Evolutionary conservation across 352 stramenopile genomes (phyloP), one percentile per base, ranked within the genome.

Genomic region (Phytophthora pinifolia): DNA sequence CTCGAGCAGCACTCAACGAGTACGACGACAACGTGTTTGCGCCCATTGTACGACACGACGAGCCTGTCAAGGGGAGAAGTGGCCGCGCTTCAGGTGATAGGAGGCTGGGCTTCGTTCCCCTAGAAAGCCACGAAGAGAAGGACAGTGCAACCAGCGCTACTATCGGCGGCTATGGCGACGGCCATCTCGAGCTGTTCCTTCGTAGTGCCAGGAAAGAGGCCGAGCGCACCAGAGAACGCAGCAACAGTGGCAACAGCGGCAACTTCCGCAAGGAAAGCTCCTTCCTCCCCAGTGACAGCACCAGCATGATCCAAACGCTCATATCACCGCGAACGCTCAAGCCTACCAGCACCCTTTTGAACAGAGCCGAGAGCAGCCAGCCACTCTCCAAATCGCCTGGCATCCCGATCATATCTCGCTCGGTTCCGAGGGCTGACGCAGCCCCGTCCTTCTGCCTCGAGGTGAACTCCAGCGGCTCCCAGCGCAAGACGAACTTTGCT

Each of bases 1-100:
- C 61, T 0, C 56, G 68, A 25, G 74, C 83, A 39, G 68, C 67
- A 20, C 51, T 89, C 9, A 54, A 78, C 32, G 74, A 84, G 36
- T 92, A 92, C 38, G 82, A 92, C 38, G 79, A 72, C 3, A 74
- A 68, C 10, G 82, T 92, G 1, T 92, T 92, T 39, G 49, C 47
- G 1, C 62, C 57, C 20, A 31, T 60, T 9, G n/a, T 46, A 5
- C 37, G 45, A 13, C 36, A 58, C 9, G 25, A 41, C 8, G 30
- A 55, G 13, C 49, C 25, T 22, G 10, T 10, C 9, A 42, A 44
- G n/a, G n/a, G 14, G 12, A 62, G 47, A 41, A 47, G 10, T 29
- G 25, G 25, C 25, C 25, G 25, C 25, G 25, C 25, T 13, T 42
- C 39, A 20, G 35, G 43, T 30, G 60, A 70, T 46, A 57, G 46